Evolutionary conservation across 179 eudicot genomes (phyloP), one percentile per base, ranked within the genome.

Genomic region (Corrigiola litoralis): DNA sequence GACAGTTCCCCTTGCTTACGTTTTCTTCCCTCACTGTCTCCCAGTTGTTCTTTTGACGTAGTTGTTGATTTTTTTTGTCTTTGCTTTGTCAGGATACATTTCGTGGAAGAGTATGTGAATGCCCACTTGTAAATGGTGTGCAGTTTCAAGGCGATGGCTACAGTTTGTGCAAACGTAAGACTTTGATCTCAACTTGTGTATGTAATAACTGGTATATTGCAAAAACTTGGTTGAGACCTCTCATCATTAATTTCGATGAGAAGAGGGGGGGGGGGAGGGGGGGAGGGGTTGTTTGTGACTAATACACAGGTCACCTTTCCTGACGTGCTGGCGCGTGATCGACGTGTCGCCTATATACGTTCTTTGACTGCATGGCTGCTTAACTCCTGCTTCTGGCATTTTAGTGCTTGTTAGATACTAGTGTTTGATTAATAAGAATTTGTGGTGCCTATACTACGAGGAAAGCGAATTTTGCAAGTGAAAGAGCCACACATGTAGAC

Each of bases 21-120:
- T 25, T 18, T 8, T 61, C 24, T 40, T 29, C 13, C 40, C 9
- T 63, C 9, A 7, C 31, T 38, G 21, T 32, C 50, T 4, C 3
- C 12, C 24, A 28, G 4, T n/a, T n/a, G 4, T 3, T 11, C 1
- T 36, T 53, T 55, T 56, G 41, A 8, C 55, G 20, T 44, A 12
- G 5, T 68, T 37, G 5, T 74, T 48, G n/a, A 20, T 9, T n/a
- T 31, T 32, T 40, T 7, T 4, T 56, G 14, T 58, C 41, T 29
- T 4, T 38, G 46, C 12, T 66, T 65, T 47, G 8, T 63, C 70
- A 92, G 98, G 98, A 92, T 69, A 92, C 98, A 10, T 92, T 90
- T 52, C 92, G 99, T 45, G 99, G 99, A 72, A 84, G 96, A 72
- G 97, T 94, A 50, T 92, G 98, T 78, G 97, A 87, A 83, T 94